Evolutionary conservation across 2,329 filamentous ascomycete genomes (phyloP).

Genomic region (Amylocarpus encephaloides): DNA sequence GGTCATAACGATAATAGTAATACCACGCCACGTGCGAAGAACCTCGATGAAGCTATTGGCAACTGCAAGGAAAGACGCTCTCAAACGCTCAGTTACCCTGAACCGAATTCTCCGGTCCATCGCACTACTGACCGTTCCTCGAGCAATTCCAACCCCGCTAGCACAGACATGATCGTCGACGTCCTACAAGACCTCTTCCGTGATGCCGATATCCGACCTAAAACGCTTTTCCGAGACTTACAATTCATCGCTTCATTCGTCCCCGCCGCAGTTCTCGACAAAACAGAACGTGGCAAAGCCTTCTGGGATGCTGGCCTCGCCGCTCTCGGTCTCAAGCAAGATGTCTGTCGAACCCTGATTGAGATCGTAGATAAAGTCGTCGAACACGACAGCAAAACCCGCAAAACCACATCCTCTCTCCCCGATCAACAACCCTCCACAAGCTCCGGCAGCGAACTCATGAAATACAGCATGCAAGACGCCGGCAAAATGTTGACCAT

Average conservation of each 20-base stretch:
- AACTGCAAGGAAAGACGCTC: conserved; percentile 63
- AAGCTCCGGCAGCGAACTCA: conserved; percentile 36
- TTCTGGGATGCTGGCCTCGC: conserved; percentile 81
- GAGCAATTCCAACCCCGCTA: conserved; percentile 31
- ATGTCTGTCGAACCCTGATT: conserved; percentile 61
- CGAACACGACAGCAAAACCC: conserved; percentile 58
- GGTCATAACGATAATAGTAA: conserved; percentile 21
- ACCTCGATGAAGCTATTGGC: conserved; percentile 61
- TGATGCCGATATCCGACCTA: conserved; percentile 63
- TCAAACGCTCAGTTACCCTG: conserved; percentile 42
- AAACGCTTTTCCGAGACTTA: conserved; percentile 73
- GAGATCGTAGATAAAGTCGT: conserved; percentile 65
- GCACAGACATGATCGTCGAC: conserved; percentile 51
- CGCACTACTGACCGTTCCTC: conserved; percentile 76
- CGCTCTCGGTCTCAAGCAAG: conserved; percentile 81
- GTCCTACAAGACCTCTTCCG: conserved; percentile 63
- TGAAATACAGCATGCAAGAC: conserved; percentile 67
- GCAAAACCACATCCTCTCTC: conserved; percentile 35
- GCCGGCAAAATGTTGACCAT: conserved; percentile 88
- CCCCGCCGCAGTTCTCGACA: conserved; percentile 52
- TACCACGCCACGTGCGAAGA: conserved; percentile 36
- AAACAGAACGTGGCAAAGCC: conserved; percentile 62
- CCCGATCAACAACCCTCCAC: conserved; percentile 22
- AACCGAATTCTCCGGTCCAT: conserved; percentile 63
- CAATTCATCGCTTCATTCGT: conserved; percentile 68